Conservation (phyloP, 768 basidiomycete genomes). For the Lactarius deliciosus region DNA sequence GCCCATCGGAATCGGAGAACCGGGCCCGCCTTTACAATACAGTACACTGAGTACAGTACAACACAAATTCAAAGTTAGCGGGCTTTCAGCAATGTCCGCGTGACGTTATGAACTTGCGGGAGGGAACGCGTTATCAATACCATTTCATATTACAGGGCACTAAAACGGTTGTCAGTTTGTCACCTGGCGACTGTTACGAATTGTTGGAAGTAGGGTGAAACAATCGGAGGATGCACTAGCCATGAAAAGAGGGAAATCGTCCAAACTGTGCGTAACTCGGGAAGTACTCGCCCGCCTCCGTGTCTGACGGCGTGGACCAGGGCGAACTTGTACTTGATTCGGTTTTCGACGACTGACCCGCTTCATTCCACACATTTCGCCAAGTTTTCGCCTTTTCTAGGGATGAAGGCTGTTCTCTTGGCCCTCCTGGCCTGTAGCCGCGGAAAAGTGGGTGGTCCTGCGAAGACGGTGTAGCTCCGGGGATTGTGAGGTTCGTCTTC, state of each 20-base stretch:
- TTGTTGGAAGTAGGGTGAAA: background rate
- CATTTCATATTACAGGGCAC: background rate
- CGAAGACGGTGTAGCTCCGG: background rate
- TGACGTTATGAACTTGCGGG: too few species aligned
- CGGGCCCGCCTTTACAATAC: too few species aligned
- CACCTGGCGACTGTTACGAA: background rate
- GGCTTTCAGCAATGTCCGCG: too few species aligned
- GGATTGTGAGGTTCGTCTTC: conserved; percentile 16
- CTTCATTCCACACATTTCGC: conserved; percentile 23
- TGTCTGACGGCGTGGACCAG: background rate
- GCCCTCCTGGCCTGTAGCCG: conserved; percentile 13
- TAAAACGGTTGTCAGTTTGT: background rate
- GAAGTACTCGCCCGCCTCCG: background rate
- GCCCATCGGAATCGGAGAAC: too few species aligned
- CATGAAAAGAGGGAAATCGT: background rate
- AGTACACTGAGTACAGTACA: too few species aligned
- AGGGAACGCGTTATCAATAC: too few species aligned
- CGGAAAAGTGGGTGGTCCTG: conserved; percentile 29
- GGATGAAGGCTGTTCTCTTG: background rate
- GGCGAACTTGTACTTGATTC: background rate
- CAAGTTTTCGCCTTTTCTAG: background rate
- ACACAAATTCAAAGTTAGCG: too few species aligned
- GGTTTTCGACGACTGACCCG: conserved; percentile 4
- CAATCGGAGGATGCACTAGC: background rate
- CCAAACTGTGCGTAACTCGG: background rate